These are phyloP conservation scores for Senna siamea DNA, from an alignment of 306 rosid genomes.

Conservation along the genomic window DNA sequence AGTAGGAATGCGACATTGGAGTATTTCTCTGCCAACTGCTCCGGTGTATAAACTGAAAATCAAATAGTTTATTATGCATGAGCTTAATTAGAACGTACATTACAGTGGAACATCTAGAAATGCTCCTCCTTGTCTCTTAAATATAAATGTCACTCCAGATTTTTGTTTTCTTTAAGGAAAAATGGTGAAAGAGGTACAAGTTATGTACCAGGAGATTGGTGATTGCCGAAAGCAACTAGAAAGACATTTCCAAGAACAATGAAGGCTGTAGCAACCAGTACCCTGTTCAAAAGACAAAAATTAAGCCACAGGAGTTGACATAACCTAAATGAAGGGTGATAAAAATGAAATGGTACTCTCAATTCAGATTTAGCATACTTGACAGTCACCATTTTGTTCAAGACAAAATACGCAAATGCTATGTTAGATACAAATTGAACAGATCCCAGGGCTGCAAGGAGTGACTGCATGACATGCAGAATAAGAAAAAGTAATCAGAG, in stretches of 20 bases:
- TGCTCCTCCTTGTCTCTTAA: not conserved
- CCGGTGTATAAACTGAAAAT: slow-evolving; percentile 91
- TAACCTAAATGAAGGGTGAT: not conserved
- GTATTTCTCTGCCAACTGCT: slow-evolving; percentile 93
- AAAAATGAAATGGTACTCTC: slow-evolving; percentile 31
- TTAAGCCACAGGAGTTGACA: slow-evolving; percentile 23
- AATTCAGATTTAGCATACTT: slow-evolving; percentile 69
- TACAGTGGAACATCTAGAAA: slow-evolving; percentile 14
- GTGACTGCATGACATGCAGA: slow-evolving; percentile 65
- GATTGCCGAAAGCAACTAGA: slow-evolving; percentile 98
- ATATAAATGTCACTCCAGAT: not conserved
- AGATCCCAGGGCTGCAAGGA: slow-evolving; percentile 98
- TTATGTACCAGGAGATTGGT: slow-evolving; percentile 90
- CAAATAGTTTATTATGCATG: slow-evolving; percentile 36
- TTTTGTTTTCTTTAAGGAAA: not conserved
- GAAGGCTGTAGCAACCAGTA: slow-evolving; percentile 92
- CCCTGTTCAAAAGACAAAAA: slow-evolving; percentile 58
- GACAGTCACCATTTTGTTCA: slow-evolving; percentile 92
- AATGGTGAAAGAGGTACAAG: not conserved
- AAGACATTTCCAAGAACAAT: slow-evolving; percentile 93
- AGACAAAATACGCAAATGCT: slow-evolving; percentile 93
- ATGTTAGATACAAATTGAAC: slow-evolving; percentile 95
- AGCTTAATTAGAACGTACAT: slow-evolving; percentile 16
- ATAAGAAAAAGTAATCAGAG: slow-evolving; percentile 22
- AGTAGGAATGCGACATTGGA: slow-evolving; percentile 79